A percentile compares a stretch with the other conserved stretches of the same genome.
These are phyloP conservation scores for Camellia granthamiana DNA, from an alignment of 148 eudicot genomes.

Conservation along the genomic window DNA sequence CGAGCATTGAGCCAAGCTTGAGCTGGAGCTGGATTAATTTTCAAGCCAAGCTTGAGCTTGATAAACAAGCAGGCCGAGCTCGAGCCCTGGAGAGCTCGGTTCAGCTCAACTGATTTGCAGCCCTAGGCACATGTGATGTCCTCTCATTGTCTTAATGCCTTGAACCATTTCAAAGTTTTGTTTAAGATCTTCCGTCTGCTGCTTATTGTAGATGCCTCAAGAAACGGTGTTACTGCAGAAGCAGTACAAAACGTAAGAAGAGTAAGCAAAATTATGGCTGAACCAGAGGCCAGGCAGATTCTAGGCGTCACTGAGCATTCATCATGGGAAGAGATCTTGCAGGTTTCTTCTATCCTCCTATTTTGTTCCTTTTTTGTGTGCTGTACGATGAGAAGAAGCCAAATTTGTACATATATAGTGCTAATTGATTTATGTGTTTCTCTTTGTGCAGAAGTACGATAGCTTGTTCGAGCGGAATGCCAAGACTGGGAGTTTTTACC, in stretches of 20 bases:
- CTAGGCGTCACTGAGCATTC: conserved; percentile 68
- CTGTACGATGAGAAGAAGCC: too few relatives aligned
- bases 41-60: too few relatives aligned
- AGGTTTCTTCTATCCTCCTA: conserved; percentile 20
- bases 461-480: conserved; percentile 68
- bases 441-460: conserved; percentile 60
- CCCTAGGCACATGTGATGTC: not conserved
- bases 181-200: not conserved
- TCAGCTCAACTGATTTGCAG: too few relatives aligned
- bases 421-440: not conserved
- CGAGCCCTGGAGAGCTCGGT: too few relatives aligned
- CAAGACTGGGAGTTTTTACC: conserved; percentile 75
- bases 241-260: conserved; percentile 49
- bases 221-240: conserved; percentile 69
- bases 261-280: conserved; percentile 65
- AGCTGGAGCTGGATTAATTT: too few relatives aligned
- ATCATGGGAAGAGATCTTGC: conserved; percentile 73
- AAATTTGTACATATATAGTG: not conserved
- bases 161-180: not conserved
- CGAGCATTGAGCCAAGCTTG: too few relatives aligned
- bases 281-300: conserved; percentile 75
- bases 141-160: conserved; percentile 3
- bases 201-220: conserved; percentile 62
- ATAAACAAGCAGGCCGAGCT: too few relatives aligned
- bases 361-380: not conserved